A percentile compares a stretch with the other conserved stretches of the same genome.
Evolutionary conservation across 2,329 filamentous ascomycete genomes (phyloP).

Genomic region (Neurospora sp.): DNA sequence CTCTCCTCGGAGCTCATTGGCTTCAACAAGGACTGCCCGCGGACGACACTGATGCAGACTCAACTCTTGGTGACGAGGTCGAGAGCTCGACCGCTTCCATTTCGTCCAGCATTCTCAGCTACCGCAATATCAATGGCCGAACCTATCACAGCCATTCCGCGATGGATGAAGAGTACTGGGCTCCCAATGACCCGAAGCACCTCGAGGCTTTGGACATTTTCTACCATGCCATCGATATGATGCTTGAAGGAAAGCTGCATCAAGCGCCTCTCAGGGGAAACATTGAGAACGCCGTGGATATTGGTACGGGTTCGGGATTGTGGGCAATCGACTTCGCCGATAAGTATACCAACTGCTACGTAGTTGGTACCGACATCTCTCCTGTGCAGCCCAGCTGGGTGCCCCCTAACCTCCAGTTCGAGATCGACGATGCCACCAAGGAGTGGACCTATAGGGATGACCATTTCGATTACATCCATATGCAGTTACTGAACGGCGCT

Average conservation of each 20-base stretch:
- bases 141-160: constrained; percentile 1
- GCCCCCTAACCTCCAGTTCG: constrained; percentile 39
- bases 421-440: constrained; percentile 36
- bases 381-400: constrained; percentile 37
- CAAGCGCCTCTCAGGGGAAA: constrained; percentile 9
- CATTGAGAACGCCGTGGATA: constrained; percentile 3
- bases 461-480: constrained; percentile 34
- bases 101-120: constrained; percentile 7
- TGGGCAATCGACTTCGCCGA: constrained; percentile 41
- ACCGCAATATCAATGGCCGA: constrained; percentile 10
- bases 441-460: constrained; percentile 33
- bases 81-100: constrained; percentile 2
- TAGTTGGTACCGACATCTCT: constrained; percentile 37
- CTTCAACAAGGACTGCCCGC: background rate
- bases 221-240: background rate
- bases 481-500: constrained; percentile 28
- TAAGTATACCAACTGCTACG: constrained; percentile 27
- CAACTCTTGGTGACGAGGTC: background rate
- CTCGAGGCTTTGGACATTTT: background rate
- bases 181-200: constrained; percentile 1
- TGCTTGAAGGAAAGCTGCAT: background rate
- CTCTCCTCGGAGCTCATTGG: background rate
- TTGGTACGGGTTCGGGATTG: constrained; percentile 28
- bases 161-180: background rate
- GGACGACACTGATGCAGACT: background rate